Conservation (phyloP, 495 filamentous ascomycete genomes). For the Aspergillus asperescens region DNA sequence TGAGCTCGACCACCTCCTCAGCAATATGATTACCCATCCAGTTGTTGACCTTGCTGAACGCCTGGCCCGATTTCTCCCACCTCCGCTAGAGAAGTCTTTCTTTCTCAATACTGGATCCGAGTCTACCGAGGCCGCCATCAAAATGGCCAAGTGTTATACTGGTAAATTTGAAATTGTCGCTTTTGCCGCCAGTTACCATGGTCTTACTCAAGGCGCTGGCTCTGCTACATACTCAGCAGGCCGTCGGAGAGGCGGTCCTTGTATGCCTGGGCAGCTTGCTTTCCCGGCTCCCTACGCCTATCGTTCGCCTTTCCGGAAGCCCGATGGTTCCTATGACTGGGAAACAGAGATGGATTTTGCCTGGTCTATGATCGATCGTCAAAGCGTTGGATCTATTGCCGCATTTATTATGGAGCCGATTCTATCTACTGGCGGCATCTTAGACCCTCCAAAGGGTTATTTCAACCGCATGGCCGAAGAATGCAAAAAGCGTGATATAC, state of each 20-base stretch:
- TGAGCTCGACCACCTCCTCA: conserved; percentile 50
- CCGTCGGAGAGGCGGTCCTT: conserved; percentile 35
- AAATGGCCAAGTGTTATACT: conserved; percentile 52
- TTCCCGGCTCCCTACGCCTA: conserved; percentile 52
- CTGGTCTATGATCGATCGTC: conserved; percentile 47
- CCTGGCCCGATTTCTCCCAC: conserved; percentile 39
- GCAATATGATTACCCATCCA: conserved; percentile 49
- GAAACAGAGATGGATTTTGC: conserved; percentile 50
- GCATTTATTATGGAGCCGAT: conserved; percentile 54
- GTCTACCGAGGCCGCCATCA: conserved; percentile 50
- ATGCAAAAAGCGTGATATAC: conserved; percentile 47
- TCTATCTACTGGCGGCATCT: conserved; percentile 46
- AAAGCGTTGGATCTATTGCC: conserved; percentile 50
- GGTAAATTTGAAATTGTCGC: conserved; percentile 55
- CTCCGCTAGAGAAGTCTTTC: conserved; percentile 47
- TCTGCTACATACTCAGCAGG: conserved; percentile 46
- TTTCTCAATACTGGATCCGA: conserved; percentile 53
- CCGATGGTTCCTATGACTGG: conserved; percentile 53
- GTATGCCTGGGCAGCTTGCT: conserved; percentile 35
- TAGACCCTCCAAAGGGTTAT: conserved; percentile 42
- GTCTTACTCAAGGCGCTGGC: conserved; percentile 40
- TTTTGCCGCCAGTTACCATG: conserved; percentile 50
- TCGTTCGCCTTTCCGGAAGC: conserved; percentile 45
- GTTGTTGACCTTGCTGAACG: conserved; percentile 44
- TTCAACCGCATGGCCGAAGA: conserved; percentile 40